Base-by-base conservation (phyloP, 2,329 filamentous ascomycete species). In the Aspergillus transmontanensis region DNA sequence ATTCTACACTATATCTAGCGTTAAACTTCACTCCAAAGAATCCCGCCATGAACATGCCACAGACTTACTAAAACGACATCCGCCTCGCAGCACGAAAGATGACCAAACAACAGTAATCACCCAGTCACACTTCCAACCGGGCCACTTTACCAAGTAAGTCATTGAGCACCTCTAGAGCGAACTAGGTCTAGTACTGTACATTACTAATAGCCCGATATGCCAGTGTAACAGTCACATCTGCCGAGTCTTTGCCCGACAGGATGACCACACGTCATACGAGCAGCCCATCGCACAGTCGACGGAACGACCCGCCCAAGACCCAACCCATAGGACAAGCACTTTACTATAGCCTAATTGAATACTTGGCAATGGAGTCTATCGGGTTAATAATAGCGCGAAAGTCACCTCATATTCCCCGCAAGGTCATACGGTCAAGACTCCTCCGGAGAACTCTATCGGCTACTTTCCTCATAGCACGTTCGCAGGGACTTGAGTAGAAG, bases 191-290 rank as follows among this genome's bases (percentile, higher is more conserved):
- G 34, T 16, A 36, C 14, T 16, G 5, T 36, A 16, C 6, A 41
- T 41, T 41, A 19, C 39, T n/a, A 19, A 19, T 19, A 5, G 16
- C 1, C 6, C 16, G 1, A 0, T 9, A 5, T 41, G 0, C 1
- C 39, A 41, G 43, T 46, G 43, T 19, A 46, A 23, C 43, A 23
- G 43, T 46, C 5, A 14, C 11, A 51, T 51, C 5, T 32, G 48
- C 48, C 26, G 48, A 28, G 26, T 1, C 26, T 6, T 28, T 28
- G 26, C 1, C 26, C 26, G 26, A 28, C 26, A 6, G 26, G 26
- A 28, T 28, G 26, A 28, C 26, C 26, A 28, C 26, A 28, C 26
- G 26, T 28, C 26, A 28, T 28, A 28, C 26, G 26, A 28, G 26
- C 26, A 28, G 26, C 26, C 26, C 26, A 28, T 28, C 26, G 26